These are phyloP conservation scores for Ophiostoma angusticollis DNA, from an alignment of 2,329 filamentous ascomycete species.

Conservation along the genomic window DNA sequence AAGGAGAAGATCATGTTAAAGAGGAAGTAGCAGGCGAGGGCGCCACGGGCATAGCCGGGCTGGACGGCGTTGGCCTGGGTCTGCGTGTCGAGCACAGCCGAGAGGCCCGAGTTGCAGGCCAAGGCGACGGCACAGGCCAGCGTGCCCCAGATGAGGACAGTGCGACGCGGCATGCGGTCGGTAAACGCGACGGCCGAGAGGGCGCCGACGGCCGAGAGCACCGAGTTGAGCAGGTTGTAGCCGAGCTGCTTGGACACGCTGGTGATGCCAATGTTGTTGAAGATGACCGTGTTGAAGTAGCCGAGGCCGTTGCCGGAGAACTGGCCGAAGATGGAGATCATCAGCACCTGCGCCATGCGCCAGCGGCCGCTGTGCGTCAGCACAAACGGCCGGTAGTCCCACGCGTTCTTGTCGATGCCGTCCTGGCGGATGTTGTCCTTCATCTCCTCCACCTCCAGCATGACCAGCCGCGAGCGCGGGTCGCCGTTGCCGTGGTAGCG, in stretches of 20 bases:
- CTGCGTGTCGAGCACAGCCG: slow-evolving; percentile 23
- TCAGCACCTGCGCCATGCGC: slow-evolving; percentile 34
- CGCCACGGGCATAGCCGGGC: slow-evolving; percentile 27
- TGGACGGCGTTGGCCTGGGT: slow-evolving; percentile 20
- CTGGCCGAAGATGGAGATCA: slow-evolving; percentile 38
- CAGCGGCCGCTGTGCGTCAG: slow-evolving; percentile 32
- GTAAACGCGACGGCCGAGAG: slow-evolving; percentile 29
- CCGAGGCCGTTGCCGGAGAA: slow-evolving; percentile 38
- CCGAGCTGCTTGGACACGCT: slow-evolving; percentile 27
- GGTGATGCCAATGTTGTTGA: slow-evolving; percentile 26
- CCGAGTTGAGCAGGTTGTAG: slow-evolving; percentile 34
- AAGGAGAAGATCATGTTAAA: slow-evolving; percentile 38
- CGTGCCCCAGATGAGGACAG: slow-evolving; percentile 32
- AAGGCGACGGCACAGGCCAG: slow-evolving; percentile 28
- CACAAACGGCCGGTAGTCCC: slow-evolving; percentile 35
- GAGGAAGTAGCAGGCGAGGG: slow-evolving; percentile 34
- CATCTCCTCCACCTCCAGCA: slow-evolving; percentile 31
- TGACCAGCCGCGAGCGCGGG: slow-evolving; percentile 25
- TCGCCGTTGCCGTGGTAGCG: slow-evolving; percentile 32
- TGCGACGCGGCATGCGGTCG: slow-evolving; percentile 33
- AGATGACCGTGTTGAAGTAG: slow-evolving; percentile 38
- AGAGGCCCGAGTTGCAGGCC: slow-evolving; percentile 33
- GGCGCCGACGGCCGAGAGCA: slow-evolving; percentile 32
- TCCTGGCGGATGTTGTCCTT: slow-evolving; percentile 29
- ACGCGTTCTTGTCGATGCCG: slow-evolving; percentile 33